phyloP scores from a whole-genome alignment of 2,329 filamentous ascomycete species.

The Aspergillus bombycis region DNA sequence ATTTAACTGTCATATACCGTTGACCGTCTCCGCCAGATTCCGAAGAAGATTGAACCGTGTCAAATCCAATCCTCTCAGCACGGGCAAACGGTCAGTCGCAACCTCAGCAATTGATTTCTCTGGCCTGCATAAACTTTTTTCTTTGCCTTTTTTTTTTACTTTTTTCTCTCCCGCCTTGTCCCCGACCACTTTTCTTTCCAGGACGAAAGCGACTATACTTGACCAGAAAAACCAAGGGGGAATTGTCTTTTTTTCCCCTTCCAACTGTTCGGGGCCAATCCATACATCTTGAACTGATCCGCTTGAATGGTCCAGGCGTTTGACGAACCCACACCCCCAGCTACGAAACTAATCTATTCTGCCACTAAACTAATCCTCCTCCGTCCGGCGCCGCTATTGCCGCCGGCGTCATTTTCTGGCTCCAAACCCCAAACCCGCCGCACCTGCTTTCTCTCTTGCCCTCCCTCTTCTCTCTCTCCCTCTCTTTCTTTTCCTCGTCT shows the following conservation, averaged over 20 bases:
- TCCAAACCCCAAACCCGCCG: slow-evolving; percentile 21
- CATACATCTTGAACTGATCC: neutral
- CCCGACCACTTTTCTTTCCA: neutral
- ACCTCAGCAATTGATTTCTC: neutral
- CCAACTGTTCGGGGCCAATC: neutral
- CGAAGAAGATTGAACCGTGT: neutral
- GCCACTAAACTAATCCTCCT: slow-evolving; percentile 9
- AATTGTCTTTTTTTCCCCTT: neutral
- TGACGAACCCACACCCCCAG: slow-evolving; percentile 2
- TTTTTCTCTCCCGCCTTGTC: neutral
- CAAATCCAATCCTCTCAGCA: neutral
- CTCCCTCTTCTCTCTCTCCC: slow-evolving; percentile 5
- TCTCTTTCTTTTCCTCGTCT: slow-evolving; percentile 5
- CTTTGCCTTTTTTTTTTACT: neutral
- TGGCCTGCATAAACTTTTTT: slow-evolving; percentile 6
- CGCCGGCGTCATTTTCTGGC: slow-evolving; percentile 25
- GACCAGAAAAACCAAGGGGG: neutral
- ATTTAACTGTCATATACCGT: neutral
- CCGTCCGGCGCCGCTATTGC: slow-evolving; percentile 27
- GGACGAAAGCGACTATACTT: neutral
- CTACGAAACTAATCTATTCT: neutral
- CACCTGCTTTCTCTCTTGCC: slow-evolving; percentile 18
- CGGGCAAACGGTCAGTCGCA: neutral
- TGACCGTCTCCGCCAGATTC: neutral
- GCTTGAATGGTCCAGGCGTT: slow-evolving; percentile 2